Base-by-base conservation (phyloP, 2,329 filamentous ascomycete genomes). In the Aspergillus latus region DNA sequence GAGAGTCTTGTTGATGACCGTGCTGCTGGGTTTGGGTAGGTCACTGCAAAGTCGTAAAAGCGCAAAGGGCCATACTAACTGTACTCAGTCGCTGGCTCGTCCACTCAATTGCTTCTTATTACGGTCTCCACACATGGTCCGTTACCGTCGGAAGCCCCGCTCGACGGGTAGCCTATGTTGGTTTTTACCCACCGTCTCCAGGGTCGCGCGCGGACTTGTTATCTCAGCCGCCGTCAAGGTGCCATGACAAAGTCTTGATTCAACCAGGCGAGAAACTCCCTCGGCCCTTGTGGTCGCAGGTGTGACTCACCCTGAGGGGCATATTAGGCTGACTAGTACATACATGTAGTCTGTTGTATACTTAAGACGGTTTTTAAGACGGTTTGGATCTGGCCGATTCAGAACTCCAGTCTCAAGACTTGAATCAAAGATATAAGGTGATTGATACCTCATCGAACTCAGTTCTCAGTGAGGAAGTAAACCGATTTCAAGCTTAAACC, bases 21-120 rank as follows among this genome's bases (percentile, higher is more conserved):
- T 58, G 84, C 85, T 6, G 89, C 89, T 49, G 84, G 88, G 3
- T 97, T 96, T 77, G 92, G 90, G 87, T 93, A 76, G 67, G 87
- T 51, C 21, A 32, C 37, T 47, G 44, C 43, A 44, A n/a, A 15
- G 21, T 1, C 28, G 29, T 4, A 58, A 54, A 30, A 32, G 21
- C 7, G 6, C 50, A 45, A 59, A 45, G 59, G 28, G 65, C 64
- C 54, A 68, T 54, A 15, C 11, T 13, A 48, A 32, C 13, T 7
- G 7, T 34, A 44, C 30, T 15, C 59, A 93, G 89, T 63, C 89
- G 93, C 61, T 97, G 92, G 89, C 84, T 97, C 52, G 90, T 95
- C 1, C 92, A 97, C 74, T 89, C 90, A 56, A 92, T 97, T 61
- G 93, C 90, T 8, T 85, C 88, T 40, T 97, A 97, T 73, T 97